Evolutionary conservation across 2,329 filamentous ascomycete species (phyloP), one percentile per base, ranked within the genome.

Genomic region (Cladosporium halotolerans): DNA sequence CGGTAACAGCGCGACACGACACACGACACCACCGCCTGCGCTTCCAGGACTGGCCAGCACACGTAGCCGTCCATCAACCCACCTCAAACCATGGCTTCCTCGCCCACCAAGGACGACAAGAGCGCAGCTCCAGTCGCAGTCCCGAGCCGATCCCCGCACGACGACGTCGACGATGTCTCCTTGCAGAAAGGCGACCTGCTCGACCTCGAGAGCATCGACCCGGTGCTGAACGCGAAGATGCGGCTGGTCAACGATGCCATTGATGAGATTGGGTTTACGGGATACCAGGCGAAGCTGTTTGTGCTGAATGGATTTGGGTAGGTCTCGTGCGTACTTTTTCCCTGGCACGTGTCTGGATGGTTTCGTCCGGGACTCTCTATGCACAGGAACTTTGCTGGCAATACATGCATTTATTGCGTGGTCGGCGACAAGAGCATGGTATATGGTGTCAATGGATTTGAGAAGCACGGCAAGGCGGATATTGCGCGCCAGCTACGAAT

Each of bases 231-330:
- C 60, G 77, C 77, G 39, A 86, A 87, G 66, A 87, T 86, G 82
- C 77, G 83, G 60, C 72, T 87, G 28, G 78, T 87, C 55, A 88
- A 87, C 64, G 79, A 87, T 66, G 81, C 76, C 3, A 78, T 79
- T 53, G 76, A 79, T 59, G 72, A 77, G 60, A 79, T 79, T 51
- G 77, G 77, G 1, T 77, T 78, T 62, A 79, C 76, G 3, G 53
- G 59, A 9, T 79, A 79, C 57, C 80, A 83, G 48, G 77, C 73
- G 70, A 80, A 81, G 66, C 68, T 83, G 2, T 84, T 83, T 58
- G 72, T 79, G 16, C 69, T 84, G 8, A 83, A 82, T 60, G 80
- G 81, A 28, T 83, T 83, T 62, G 81, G 79, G 71, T 77, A 62
- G 60, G 70, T 55, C 8, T 49, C 23, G 14, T 28, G 23, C 23